These are phyloP conservation scores for Aspergillus intermedius DNA, from an alignment of 2,329 filamentous ascomycete genomes.

Conservation along the genomic window DNA sequence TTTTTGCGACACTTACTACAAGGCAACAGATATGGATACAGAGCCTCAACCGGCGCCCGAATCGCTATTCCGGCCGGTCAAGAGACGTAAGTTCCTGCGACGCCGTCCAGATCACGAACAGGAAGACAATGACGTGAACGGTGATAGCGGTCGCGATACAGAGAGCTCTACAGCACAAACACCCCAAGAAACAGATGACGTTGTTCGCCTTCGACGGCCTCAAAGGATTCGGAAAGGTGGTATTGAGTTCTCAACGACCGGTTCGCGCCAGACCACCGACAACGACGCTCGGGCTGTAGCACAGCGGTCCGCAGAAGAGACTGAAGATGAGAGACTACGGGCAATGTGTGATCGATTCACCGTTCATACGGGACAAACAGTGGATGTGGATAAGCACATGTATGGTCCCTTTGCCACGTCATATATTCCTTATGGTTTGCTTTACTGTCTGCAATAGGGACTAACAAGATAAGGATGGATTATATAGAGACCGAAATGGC, in stretches of 20 bases:
- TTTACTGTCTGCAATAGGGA: conserved; percentile 17
- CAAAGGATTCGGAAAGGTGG: conserved; percentile 36
- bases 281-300: conserved; percentile 16
- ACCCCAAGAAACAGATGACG: conserved; percentile 17
- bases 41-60: conserved; percentile 18
- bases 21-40: conserved; percentile 20
- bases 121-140: conserved; percentile 12
- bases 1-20: not conserved
- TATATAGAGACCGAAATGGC: conserved; percentile 63
- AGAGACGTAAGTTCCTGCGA: conserved; percentile 47
- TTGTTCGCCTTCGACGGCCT: conserved; percentile 34
- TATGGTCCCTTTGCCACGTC: conserved; percentile 37
- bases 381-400: conserved; percentile 58
- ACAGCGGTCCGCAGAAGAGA: conserved; percentile 24
- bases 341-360: conserved; percentile 50
- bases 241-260: conserved; percentile 39
- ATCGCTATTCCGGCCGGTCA: conserved; percentile 42
- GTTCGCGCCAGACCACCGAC: conserved; percentile 16
- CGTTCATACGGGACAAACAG: conserved; percentile 52
- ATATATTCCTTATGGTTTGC: conserved; percentile 2
- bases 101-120: conserved; percentile 29
- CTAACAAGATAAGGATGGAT: conserved; percentile 60
- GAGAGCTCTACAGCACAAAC: conserved; percentile 8
- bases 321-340: conserved; percentile 29
- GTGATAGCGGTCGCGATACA: conserved; percentile 5